phyloP scores from a whole-genome alignment of 257 asterid species.

The Solanum chaucha region DNA sequence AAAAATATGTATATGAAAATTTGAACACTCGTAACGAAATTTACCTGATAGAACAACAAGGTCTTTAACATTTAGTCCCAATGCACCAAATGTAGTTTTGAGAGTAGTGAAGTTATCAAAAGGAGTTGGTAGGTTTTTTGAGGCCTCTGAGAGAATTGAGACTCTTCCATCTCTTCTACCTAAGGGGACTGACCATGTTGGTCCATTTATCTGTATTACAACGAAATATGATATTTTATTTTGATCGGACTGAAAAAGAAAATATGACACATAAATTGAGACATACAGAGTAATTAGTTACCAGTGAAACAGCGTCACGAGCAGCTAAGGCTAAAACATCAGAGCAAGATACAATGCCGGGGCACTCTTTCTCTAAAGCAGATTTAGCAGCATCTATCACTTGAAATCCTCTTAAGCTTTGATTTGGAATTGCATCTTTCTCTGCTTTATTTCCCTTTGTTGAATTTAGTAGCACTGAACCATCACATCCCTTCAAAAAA shows the following conservation, averaged over 20 bases:
- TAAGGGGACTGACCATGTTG: constrained; percentile 52
- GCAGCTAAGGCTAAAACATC: constrained; percentile 64
- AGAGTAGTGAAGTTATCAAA: constrained; percentile 1
- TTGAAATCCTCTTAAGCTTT: constrained; percentile 39
- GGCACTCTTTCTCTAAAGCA: constrained; percentile 40
- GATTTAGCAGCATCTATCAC: constrained; percentile 57
- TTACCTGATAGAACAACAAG: constrained; percentile 26
- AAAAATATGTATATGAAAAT: too few species aligned
- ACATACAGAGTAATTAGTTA: background rate
- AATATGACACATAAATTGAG: background rate
- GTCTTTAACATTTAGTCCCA: constrained; percentile 17
- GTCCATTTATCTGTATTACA: constrained; percentile 37
- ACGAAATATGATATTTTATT: background rate
- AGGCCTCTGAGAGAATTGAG: constrained; percentile 36
- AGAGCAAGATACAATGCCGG: constrained; percentile 58
- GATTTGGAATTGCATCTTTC: constrained; percentile 49
- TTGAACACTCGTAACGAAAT: background rate
- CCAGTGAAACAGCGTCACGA: constrained; percentile 41
- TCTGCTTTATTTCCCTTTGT: constrained; percentile 39
- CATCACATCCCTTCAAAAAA: constrained; percentile 55
- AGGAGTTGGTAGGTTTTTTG: constrained; percentile 15
- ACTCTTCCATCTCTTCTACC: constrained; percentile 72
- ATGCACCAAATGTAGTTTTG: constrained; percentile 8
- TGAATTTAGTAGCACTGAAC: constrained; percentile 44
- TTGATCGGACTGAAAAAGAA: background rate